Evolutionary conservation across 768 basidiomycete species (phyloP), one percentile per base, ranked within the genome.

Genomic region (Coprinopsis cinerea): DNA sequence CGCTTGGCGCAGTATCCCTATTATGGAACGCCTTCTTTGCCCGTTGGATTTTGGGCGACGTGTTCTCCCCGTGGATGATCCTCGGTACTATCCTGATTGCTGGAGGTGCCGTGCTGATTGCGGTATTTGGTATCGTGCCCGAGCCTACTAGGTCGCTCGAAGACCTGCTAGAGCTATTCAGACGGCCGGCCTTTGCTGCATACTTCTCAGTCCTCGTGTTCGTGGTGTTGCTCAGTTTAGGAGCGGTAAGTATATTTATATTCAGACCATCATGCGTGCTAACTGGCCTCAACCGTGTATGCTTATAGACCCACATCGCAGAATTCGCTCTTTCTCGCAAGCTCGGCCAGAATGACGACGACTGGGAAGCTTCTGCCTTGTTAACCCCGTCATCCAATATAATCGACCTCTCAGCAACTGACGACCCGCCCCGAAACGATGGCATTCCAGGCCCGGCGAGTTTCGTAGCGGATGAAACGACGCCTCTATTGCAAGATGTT

Each of bases 21-120:
- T 78, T 97, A 24, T 95, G 88, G 88, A 97, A 97, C 63, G 92
- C 92, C 3, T 79, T 95, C 59, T 93, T 95, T 61, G 92, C 92
- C 14, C 77, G 82, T 25, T 59, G 94, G 34, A 75, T 95, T 34
- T 77, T 95, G 11, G 90, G 88, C 10, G 92, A 96, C 61, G 74
- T 81, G 18, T 92, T 94, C 67, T 89, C 90, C 3, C 77, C 77
- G 1, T 88, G 83, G 74, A 88, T 92, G 79, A 69, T 89, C 39
- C 67, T 90, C n/a, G 92, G 90, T 44, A 95, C 92, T 2, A 66
- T 88, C 36, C 73, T 94, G 61, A 92, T 97, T 54, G 88, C 90
- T 1, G 82, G 82, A 15, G 93, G 92, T 24, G 92, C 93, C 4
- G 82, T 89, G 35, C 75, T 94, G 53, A 92, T 97, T 51, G 92